Evolutionary conservation across 208 protist species (phyloP), one percentile per base, ranked within the genome.

Genomic region (Leishmania gerbilli): DNA sequence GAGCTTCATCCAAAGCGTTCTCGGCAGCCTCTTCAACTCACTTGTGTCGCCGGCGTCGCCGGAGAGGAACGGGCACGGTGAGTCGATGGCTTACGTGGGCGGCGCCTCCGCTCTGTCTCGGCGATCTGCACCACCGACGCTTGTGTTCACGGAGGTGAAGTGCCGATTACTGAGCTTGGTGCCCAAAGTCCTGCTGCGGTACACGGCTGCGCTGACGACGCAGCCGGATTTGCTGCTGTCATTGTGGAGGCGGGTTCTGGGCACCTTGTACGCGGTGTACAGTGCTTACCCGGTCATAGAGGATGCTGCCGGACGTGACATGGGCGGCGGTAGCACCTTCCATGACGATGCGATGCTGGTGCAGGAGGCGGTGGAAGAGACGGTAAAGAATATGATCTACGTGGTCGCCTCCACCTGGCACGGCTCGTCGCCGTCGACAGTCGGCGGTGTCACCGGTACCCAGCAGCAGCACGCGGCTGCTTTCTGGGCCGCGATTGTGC

Each of bases 371-470:
- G 91, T 97, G 24, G 88, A 97, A 85, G 95, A 97, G 79, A 87
- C 90, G 37, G 91, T 97, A 74, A 96, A 96, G 79, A 97, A 97
- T 65, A 94, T 96, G 87, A 84, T 97, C 49, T 92, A 91, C 82
- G 95, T 97, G 27, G 78, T 92, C 51, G 77, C 84, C 31, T 67
- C 88, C n/a, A 83, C 80, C 31, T 79, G 67, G 76, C 64, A 79
- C 3, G 78, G 82, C 8, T 45, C 62, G 34, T 45, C 55, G 7
- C 55, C 45, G n/a, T 8, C 24, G 9, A 37, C 24, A 74, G 69
- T 34, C 27, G 4, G 40, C n/a, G 45, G 21, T 34, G 27, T 6
- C 45, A 4, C 24, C 45, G 69, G 27, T 47, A 51, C 42, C n/a
- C 40, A 84, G 71, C 77, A 49, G 62, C n/a, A 3, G 76, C 42